Evolutionary conservation across 2,329 filamentous ascomycete species (phyloP).

Genomic region (Endothia cerciana): DNA sequence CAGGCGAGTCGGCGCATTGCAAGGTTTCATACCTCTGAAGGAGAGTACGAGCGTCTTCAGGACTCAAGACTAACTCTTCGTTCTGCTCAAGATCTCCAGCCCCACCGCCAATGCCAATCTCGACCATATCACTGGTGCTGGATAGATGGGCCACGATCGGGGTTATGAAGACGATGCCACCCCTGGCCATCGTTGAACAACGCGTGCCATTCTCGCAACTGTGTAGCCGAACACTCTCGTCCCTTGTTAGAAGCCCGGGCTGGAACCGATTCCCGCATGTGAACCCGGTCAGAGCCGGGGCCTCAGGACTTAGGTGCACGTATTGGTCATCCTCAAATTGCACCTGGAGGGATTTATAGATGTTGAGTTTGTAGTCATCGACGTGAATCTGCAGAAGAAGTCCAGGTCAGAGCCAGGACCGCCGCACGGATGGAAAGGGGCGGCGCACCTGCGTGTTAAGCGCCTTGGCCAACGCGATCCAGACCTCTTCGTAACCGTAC

Average conservation of each 20-base stretch:
- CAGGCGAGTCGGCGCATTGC: too few relatives aligned
- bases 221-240: conserved; percentile 70
- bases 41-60: conserved; percentile 57
- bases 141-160: conserved; percentile 72
- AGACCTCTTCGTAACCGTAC: conserved; percentile 83
- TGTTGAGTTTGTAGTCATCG: conserved; percentile 74
- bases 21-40: conserved; percentile 28
- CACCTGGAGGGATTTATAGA: conserved; percentile 69
- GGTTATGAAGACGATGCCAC: conserved; percentile 69
- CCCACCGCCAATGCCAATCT: conserved; percentile 79
- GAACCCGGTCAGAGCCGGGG: conserved; percentile 72
- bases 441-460: conserved; percentile 63
- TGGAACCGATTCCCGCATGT: conserved; percentile 72
- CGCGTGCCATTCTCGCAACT: conserved; percentile 79
- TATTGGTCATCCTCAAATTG: conserved; percentile 46
- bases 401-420: not conserved
- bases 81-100: conserved; percentile 72
- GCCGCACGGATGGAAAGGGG: not conserved
- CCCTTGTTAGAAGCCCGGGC: conserved; percentile 71
- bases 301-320: conserved; percentile 58
- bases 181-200: conserved; percentile 53
- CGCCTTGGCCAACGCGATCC: conserved; percentile 76
- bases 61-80: conserved; percentile 63
- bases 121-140: conserved; percentile 66
- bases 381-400: conserved; percentile 67